These are phyloP conservation scores for Pythium dissimile DNA, from an alignment of 352 stramenopile genomes.

Conservation along the genomic window DNA sequence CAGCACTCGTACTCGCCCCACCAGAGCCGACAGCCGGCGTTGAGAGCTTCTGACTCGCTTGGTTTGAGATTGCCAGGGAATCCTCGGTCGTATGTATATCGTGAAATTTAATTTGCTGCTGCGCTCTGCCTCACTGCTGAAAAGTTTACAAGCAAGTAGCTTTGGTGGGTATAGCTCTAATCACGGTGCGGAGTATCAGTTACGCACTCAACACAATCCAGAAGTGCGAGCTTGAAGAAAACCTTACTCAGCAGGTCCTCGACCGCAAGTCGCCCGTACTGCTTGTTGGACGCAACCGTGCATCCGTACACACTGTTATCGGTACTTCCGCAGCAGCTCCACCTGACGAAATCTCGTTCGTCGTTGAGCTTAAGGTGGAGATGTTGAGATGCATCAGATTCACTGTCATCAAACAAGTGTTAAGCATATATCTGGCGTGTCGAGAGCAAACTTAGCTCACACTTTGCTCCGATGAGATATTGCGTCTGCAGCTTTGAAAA, in stretches of 20 bases:
- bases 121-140: slow-evolving; percentile 1
- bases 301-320: slow-evolving; percentile 54
- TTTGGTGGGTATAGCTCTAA: slow-evolving; percentile 30
- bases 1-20: slow-evolving; percentile 43
- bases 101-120: slow-evolving; percentile 23
- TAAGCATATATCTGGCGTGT: slow-evolving; percentile 5
- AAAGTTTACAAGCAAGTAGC: slow-evolving; percentile 38
- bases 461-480: not conserved
- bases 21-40: slow-evolving; percentile 43
- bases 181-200: no score
- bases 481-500: slow-evolving; percentile 16
- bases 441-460: not conserved
- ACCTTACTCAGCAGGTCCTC: slow-evolving; percentile 13
- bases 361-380: slow-evolving; percentile 53
- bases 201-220: no score
- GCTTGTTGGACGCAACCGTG: slow-evolving; percentile 18
- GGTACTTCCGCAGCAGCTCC: slow-evolving; percentile 57
- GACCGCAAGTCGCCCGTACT: slow-evolving; percentile 2
- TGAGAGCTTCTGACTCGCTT: not conserved
- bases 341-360: slow-evolving; percentile 50
- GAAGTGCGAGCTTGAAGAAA: not conserved
- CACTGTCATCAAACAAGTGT: slow-evolving; percentile 1
- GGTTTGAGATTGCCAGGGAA: not conserved
- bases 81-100: slow-evolving; percentile 59
- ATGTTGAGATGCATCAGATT: slow-evolving; percentile 43